These are phyloP conservation scores for Schizonepeta tenuifolia DNA, from an alignment of 257 asterid genomes.

Conservation along the genomic window DNA sequence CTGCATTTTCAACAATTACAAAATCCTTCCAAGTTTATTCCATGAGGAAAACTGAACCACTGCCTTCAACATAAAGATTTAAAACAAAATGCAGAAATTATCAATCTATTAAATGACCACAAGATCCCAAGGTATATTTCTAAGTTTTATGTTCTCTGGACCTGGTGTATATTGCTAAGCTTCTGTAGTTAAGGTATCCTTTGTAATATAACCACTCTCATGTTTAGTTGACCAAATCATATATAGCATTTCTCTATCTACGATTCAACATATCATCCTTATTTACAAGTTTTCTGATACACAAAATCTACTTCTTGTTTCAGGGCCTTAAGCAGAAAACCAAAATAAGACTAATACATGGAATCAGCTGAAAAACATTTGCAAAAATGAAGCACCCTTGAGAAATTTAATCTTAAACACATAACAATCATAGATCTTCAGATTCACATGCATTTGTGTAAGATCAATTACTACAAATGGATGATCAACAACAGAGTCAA, in stretches of 20 bases:
- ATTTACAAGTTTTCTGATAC: constrained; percentile 6
- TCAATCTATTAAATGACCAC: neutral
- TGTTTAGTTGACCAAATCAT: neutral
- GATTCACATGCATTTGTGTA: constrained; percentile 9
- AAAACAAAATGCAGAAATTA: neutral
- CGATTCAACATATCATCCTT: neutral
- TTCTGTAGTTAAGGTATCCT: neutral
- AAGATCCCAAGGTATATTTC: neutral
- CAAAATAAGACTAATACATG: neutral
- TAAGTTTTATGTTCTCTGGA: neutral
- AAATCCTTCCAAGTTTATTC: neutral
- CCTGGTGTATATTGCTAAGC: neutral
- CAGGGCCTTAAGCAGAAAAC: neutral
- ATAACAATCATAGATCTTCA: constrained; percentile 17
- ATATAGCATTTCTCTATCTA: neutral
- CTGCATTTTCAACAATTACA: neutral
- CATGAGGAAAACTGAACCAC: neutral
- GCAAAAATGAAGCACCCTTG: neutral
- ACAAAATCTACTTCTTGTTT: neutral
- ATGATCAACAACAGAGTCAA: neutral
- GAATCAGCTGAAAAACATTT: neutral
- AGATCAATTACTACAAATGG: neutral
- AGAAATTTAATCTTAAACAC: neutral
- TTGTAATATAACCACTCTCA: neutral
- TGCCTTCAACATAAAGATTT: constrained; percentile 3